Base-by-base conservation (phyloP, 2,329 filamentous ascomycete genomes). In the Fonsecaea erecta region DNA sequence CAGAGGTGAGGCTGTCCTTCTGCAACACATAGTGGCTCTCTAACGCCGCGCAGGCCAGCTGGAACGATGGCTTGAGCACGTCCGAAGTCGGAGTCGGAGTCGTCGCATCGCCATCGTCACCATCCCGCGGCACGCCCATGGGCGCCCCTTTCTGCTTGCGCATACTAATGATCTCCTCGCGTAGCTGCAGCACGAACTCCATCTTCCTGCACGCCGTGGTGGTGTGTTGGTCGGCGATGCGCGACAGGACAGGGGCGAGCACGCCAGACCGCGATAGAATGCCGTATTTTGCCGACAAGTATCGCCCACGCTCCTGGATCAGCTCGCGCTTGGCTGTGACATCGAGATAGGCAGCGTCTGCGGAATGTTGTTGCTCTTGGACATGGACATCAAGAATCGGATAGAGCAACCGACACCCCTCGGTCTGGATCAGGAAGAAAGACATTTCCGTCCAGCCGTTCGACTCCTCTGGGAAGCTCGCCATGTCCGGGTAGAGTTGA, bases 101-200 rank as follows among this genome's bases (percentile, higher is more conserved):
- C 57, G 14, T 24, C 57, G 35, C n/a, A n/a, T n/a, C n/a, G n/a
- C n/a, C n/a, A n/a, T n/a, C n/a, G n/a, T n/a, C n/a, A n/a, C n/a
- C n/a, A n/a, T n/a, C n/a, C n/a, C n/a, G n/a, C n/a, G n/a, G n/a
- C n/a, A n/a, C n/a, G n/a, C n/a, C n/a, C n/a, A n/a, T n/a, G n/a
- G 28, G 57, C 37, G 24, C 4, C 40, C 57, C 28, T 32, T 52
- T 32, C 21, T 65, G 57, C 32, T 65, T 55, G 43, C 35, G 37
- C 56, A 62, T n/a, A 34, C 58, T 65, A 18, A 61, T 53, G 32
- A 60, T 52, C 48, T 64, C 62, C 34, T 65, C 62, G 2, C 52
- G 62, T 46, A 60, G 62, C 46, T 52, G 56, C 48, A 65, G 57
- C 62, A 65, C 57, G 43, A 60, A 60, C 14, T 60, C 57, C 40